These are phyloP conservation scores for Clarireedia sp. DNA, from an alignment of 2,329 filamentous ascomycete genomes.

Conservation along the genomic window DNA sequence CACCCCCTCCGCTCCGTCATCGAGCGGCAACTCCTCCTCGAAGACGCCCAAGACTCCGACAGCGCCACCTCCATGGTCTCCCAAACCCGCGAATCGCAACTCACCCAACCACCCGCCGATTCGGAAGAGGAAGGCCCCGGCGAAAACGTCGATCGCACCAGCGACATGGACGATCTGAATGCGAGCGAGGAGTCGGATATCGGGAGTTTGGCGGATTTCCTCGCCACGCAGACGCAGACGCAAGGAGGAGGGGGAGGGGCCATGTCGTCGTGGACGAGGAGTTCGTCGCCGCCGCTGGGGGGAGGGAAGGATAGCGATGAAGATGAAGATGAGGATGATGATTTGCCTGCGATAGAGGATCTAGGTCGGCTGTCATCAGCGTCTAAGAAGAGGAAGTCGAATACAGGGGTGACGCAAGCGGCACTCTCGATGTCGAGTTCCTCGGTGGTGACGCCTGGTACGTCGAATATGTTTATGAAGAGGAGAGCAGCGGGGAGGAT, in stretches of 20 bases:
- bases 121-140: conserved; percentile 9
- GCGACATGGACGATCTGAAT: conserved; percentile 8
- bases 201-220: conserved; percentile 5
- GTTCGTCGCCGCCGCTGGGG: not conserved
- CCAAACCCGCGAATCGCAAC: conserved; percentile 4
- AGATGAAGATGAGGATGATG: conserved; percentile 34
- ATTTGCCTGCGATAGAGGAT: conserved; percentile 12
- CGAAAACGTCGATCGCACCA: conserved; percentile 5
- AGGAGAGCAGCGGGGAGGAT: not conserved
- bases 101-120: conserved; percentile 3
- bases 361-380: not conserved
- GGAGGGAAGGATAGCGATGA: not conserved
- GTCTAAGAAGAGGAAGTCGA: not conserved
- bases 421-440: too few species aligned
- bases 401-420: not conserved
- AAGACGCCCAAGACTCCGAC: not conserved
- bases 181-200: conserved; percentile 5
- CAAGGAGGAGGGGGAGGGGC: not conserved
- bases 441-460: not conserved
- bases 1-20: not conserved
- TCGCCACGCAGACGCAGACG: not conserved
- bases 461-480: conserved; percentile 6
- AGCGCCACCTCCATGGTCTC: conserved; percentile 5
- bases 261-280: not conserved
- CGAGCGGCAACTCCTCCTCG: not conserved